These are phyloP conservation scores for Wickerhamiella siamensis DNA, from an alignment of 805 yeast genomes.

Conservation along the genomic window DNA sequence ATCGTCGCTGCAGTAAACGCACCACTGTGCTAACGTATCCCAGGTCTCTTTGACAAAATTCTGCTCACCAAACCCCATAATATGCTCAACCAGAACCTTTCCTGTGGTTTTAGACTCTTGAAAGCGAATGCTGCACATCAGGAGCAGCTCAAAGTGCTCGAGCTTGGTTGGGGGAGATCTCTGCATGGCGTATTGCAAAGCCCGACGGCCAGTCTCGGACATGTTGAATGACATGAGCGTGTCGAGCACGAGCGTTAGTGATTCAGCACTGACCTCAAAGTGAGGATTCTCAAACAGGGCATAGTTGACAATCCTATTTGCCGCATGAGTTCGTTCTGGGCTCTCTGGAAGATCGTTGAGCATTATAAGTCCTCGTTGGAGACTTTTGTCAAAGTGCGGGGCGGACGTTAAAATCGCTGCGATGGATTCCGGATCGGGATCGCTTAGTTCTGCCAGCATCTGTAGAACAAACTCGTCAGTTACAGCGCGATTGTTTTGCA, in stretches of 20 bases:
- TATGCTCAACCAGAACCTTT: conserved; percentile 4
- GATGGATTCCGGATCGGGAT: conserved; percentile 4
- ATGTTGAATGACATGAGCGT: conserved; percentile 12
- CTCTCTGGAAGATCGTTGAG: background rate
- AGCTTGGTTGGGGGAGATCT: conserved; percentile 7
- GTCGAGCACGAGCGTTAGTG: conserved; percentile 14
- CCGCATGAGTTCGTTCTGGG: background rate
- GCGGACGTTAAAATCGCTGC: conserved; percentile 2
- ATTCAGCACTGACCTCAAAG: conserved; percentile 4
- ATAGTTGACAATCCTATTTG: conserved; percentile 6
- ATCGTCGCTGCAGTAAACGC: conserved; percentile 17
- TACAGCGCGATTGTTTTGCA: conserved; percentile 6
- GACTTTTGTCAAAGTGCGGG: background rate
- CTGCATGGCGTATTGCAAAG: conserved; percentile 9
- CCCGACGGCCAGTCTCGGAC: conserved; percentile 8
- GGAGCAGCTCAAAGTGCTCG: conserved; percentile 19
- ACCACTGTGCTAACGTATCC: conserved; percentile 26
- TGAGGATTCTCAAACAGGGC: conserved; percentile 12
- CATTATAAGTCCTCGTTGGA: conserved; percentile 1
- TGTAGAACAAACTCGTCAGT: conserved; percentile 3
- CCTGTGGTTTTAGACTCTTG: conserved; percentile 13
- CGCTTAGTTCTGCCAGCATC: conserved; percentile 7
- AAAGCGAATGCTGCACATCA: conserved; percentile 19
- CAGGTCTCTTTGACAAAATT: conserved; percentile 24
- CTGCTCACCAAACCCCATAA: conserved; percentile 5